Conservation (phyloP, 116 monocot genomes). For the Dioscorea cayenensis region DNA sequence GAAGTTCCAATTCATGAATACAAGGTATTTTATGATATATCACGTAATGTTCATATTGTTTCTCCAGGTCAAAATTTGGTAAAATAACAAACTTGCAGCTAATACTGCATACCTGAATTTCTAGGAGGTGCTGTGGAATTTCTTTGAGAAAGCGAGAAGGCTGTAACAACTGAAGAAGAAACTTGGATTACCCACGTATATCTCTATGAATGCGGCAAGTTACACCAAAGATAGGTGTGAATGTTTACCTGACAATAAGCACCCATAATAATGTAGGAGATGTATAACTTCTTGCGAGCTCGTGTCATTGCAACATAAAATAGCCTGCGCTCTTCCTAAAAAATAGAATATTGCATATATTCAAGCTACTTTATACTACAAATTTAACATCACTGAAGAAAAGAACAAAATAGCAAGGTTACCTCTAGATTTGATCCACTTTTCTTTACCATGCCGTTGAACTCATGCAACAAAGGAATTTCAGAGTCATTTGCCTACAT, state of each 20-base stretch:
- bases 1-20: too few species aligned
- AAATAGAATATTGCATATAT: conserved; percentile 1
- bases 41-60: too few species aligned
- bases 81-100: background rate
- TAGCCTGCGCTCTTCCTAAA: conserved; percentile 89
- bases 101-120: conserved; percentile 42
- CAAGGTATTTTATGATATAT: too few species aligned
- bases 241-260: conserved; percentile 60
- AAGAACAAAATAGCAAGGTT: background rate
- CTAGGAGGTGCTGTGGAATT: conserved; percentile 72
- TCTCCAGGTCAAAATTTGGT: background rate
- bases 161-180: conserved; percentile 52
- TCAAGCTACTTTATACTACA: background rate
- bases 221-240: background rate
- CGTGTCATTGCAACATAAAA: conserved; percentile 96
- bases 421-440: conserved; percentile 63
- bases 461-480: conserved; percentile 87
- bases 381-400: background rate
- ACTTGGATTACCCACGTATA: background rate
- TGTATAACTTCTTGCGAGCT: conserved; percentile 74
- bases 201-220: background rate
- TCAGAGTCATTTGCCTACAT: conserved; percentile 57
- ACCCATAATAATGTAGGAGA: conserved; percentile 71
- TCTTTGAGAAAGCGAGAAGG: conserved; percentile 92
- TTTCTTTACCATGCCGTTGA: conserved; percentile 41